These are phyloP conservation scores for Pelargonium myrrhifolium DNA, from an alignment of 441 rosid genomes.

Conservation along the genomic window DNA sequence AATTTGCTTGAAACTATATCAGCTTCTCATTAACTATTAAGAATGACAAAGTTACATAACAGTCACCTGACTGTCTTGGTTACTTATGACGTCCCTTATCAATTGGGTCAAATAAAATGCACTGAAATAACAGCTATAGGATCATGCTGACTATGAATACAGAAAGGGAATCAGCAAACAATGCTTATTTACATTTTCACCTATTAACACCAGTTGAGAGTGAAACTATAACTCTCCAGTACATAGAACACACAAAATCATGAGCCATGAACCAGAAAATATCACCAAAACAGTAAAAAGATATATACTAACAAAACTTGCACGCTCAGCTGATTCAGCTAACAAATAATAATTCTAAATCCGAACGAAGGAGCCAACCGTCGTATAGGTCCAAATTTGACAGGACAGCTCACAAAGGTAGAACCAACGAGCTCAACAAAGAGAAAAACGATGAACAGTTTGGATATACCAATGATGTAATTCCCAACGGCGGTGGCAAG, in stretches of 20 bases:
- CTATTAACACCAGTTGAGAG: too few relatives aligned
- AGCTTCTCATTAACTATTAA: background rate
- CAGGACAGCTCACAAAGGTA: background rate
- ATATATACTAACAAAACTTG: background rate
- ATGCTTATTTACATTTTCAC: background rate
- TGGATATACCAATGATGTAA: conserved; percentile 55
- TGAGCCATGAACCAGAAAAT: background rate
- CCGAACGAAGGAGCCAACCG: background rate
- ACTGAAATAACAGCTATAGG: background rate
- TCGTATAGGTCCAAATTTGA: background rate
- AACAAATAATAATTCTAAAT: background rate
- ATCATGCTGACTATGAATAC: background rate
- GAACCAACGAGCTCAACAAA: background rate
- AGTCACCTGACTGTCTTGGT: background rate
- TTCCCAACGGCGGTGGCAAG: conserved; percentile 71
- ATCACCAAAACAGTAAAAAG: too few relatives aligned
- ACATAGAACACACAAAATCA: background rate
- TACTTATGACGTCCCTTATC: background rate
- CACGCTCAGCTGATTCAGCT: background rate
- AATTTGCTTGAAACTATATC: background rate
- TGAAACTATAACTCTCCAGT: background rate
- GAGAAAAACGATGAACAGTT: background rate
- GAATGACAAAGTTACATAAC: background rate
- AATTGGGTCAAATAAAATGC: background rate
- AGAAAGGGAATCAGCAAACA: background rate